Evolutionary conservation across 106 monocot species (phyloP), one percentile per base, ranked within the genome.

Genomic region (Apostasia shenzhenica): DNA sequence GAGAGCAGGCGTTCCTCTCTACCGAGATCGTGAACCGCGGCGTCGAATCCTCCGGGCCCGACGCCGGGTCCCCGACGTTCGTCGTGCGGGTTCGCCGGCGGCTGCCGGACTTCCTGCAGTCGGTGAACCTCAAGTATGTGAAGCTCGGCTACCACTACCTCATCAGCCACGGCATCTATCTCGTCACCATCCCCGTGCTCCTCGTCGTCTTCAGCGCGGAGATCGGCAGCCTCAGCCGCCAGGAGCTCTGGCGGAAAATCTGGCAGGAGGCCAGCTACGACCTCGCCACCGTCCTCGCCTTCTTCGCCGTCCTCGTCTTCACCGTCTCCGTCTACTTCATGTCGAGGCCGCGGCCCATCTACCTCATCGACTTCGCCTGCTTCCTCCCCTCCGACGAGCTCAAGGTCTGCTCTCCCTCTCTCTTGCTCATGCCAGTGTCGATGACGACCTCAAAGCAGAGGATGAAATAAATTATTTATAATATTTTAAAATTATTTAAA

Each of bases 11-110:
- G 4, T 75, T 97, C 26, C 79, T 92, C 10, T 87, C 86, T 47
- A 89, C 95, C 1, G 95, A 97, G 80, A 97, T 97, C 75, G 89
- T 97, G 45, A 92, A 97, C 92, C 82, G 89, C 1, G 95, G 95
- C 0, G 84, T 97, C 3, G 86, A 88, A 58, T 52, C 86, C 6
- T 78, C 86, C 14, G 94, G 93, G 0, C 93, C 93, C 0, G 93
- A 93, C 58, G 93, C 93, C 1, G 95, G 95, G 0, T 97, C 92
- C 9, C 88, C 76, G 45, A 89, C 88, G 0, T 97, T 89, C 86
- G 86, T 89, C 11, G 89, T 97, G 14, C 47, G 88, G 49, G 92
- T 97, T 7, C 82, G 95, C 41, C 86, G 86, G 2, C 57, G 95
- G 59, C 74, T 97, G 60, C 95, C 95, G 63, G 95, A 97, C 66